Conservation (phyloP, 2,329 filamentous ascomycete genomes). For the Dactylella cylindrospora region DNA sequence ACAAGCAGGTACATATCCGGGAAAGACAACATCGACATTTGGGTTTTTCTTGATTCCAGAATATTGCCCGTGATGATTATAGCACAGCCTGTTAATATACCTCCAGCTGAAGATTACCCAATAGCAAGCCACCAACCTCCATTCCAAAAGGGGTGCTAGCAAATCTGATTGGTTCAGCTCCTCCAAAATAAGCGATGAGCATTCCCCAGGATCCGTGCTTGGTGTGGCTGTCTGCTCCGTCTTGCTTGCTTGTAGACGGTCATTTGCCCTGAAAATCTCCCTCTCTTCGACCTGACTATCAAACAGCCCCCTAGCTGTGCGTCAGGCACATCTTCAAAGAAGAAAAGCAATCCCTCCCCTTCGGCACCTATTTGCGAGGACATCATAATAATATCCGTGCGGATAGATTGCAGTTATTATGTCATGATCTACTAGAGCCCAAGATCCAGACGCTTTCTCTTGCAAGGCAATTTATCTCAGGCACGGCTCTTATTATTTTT, state of each 20-base stretch:
- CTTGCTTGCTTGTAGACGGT: constrained; percentile 12
- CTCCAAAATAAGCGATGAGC: constrained; percentile 8
- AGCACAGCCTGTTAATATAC: no score
- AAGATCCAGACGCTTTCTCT: no score
- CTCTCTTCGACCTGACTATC: constrained; percentile 27
- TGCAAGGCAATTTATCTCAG: no score
- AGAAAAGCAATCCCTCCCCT: constrained; percentile 6
- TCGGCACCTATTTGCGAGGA: not conserved
- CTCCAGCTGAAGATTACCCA: constrained; percentile 28
- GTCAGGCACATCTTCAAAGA: no score
- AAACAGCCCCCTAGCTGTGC: constrained; percentile 37
- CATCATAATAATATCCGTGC: no score
- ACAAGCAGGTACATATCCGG: no score
- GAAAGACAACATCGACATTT: no score
- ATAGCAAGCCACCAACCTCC: constrained; percentile 18
- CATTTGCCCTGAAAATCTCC: constrained; percentile 32
- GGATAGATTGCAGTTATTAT: no score
- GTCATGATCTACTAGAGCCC: no score
- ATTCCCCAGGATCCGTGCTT: constrained; percentile 18
- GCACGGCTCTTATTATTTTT: no score
- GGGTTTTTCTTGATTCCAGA: no score
- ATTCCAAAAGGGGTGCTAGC: constrained; percentile 7
- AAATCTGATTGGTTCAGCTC: constrained; percentile 21
- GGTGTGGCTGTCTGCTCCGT: no score
- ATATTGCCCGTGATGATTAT: not conserved